phyloP scores from a whole-genome alignment of 306 rosid species.

The Casuarina equisetifolia region DNA sequence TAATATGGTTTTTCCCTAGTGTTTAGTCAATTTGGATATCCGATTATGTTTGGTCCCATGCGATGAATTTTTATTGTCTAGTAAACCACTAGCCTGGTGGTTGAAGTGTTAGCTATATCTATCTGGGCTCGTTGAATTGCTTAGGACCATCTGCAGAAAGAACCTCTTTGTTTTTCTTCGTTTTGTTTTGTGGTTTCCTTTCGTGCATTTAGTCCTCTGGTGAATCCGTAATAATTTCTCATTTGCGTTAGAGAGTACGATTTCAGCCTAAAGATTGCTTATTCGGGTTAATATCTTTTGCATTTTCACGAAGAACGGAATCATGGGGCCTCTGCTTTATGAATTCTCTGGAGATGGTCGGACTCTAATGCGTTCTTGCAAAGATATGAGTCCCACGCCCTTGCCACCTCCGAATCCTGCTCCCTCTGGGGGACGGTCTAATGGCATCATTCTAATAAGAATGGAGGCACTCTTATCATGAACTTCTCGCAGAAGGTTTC shows the following conservation, averaged over 20 bases:
- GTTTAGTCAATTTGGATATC: no score
- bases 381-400: neutral
- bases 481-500: no score
- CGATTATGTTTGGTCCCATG: no score
- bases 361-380: neutral
- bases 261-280: constrained; percentile 18
- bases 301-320: neutral
- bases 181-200: neutral
- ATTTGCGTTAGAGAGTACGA: constrained; percentile 8
- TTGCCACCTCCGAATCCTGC: neutral
- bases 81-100: no score
- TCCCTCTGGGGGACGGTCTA: neutral
- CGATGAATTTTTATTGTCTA: no score
- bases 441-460: no score
- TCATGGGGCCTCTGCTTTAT: neutral
- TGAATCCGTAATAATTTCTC: neutral
- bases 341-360: neutral
- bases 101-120: no score
- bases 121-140: no score
- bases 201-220: neutral
- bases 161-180: no score
- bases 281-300: constrained; percentile 18
- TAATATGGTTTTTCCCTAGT: no score
- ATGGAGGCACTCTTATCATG: neutral
- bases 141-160: no score